phyloP scores from a whole-genome alignment of 176 grass and related monocot genomes.

The Eragrostis curvula region DNA sequence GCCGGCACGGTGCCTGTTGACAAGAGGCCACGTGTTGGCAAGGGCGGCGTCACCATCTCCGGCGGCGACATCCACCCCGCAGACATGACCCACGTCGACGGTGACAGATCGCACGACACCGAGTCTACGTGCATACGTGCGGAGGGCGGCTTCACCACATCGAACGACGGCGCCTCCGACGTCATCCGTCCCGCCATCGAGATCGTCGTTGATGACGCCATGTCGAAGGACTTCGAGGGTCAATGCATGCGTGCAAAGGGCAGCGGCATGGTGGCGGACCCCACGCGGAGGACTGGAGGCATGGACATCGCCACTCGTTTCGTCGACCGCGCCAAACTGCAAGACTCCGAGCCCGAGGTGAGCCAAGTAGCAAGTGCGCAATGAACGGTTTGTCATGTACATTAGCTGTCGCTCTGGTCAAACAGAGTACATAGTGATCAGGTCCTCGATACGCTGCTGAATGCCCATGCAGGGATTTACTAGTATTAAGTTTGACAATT shows the following conservation, averaged over 20 bases:
- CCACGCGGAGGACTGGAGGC: not conserved
- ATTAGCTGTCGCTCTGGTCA: not conserved
- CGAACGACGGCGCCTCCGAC: too few relatives aligned
- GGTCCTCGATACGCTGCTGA: not conserved
- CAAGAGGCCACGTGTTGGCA: not conserved
- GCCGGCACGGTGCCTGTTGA: not conserved
- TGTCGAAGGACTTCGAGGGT: too few relatives aligned
- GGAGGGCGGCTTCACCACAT: not conserved
- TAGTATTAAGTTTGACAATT: not conserved
- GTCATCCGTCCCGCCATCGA: too few relatives aligned
- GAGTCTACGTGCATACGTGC: not conserved
- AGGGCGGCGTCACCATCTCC: not conserved
- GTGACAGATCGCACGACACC: too few relatives aligned
- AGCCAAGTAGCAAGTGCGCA: not conserved
- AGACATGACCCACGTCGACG: not conserved
- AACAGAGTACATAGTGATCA: not conserved
- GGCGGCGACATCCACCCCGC: not conserved
- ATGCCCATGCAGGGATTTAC: too few relatives aligned
- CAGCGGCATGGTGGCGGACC: too few relatives aligned
- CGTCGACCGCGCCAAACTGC: not conserved
- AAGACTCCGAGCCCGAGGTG: not conserved
- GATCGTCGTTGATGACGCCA: too few relatives aligned
- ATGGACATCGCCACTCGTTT: not conserved
- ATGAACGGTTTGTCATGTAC: not conserved
- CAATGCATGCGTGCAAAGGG: not conserved